Conservation (phyloP, 2,329 filamentous ascomycete genomes). For the Penicillium concentricum region DNA sequence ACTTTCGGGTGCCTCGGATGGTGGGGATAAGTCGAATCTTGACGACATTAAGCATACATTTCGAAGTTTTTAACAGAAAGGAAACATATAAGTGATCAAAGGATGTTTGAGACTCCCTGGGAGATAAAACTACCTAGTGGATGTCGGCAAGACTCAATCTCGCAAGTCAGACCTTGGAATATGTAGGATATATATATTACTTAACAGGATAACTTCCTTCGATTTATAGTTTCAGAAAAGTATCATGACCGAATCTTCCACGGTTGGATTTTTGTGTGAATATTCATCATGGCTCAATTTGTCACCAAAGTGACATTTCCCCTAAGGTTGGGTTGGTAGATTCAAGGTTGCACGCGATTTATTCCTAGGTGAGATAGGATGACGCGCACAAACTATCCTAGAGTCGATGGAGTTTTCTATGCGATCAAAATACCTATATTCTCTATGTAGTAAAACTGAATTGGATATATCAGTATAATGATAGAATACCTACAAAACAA, state of each 20-base stretch:
- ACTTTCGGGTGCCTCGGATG: constrained; percentile 14
- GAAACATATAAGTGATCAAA: neutral
- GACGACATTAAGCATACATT: constrained; percentile 4
- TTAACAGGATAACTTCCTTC: neutral
- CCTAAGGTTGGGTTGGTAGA: too few relatives aligned
- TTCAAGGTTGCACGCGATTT: constrained; percentile 15
- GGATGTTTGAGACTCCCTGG: neutral
- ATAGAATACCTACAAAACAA: too few relatives aligned
- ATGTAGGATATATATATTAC: neutral
- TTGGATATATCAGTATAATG: neutral
- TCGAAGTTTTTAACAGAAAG: neutral
- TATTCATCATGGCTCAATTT: neutral
- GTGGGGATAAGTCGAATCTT: neutral
- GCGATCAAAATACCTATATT: neutral
- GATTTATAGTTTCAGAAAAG: neutral
- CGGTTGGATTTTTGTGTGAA: neutral
- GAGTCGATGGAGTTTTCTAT: neutral
- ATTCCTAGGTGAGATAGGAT: constrained; percentile 1
- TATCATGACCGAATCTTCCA: neutral
- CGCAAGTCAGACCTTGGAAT: too few relatives aligned
- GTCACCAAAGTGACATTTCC: neutral
- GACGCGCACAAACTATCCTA: constrained; percentile 20
- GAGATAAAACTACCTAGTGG: neutral
- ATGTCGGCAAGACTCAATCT: too few relatives aligned
- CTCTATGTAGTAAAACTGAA: too few relatives aligned